Base-by-base conservation (phyloP, 306 rosid genomes). In the Clitoria ternatea region DNA sequence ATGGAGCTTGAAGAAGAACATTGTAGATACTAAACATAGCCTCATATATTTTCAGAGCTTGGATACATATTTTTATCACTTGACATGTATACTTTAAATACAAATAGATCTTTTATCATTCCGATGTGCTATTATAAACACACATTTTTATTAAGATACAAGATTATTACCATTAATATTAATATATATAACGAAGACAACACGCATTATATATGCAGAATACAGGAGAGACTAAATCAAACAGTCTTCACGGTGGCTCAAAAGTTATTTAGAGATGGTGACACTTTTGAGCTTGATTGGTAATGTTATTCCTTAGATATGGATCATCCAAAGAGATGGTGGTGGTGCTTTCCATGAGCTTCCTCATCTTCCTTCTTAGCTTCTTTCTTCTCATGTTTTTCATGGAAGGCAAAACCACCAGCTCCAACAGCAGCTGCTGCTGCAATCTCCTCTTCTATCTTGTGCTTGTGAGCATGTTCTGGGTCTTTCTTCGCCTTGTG, bases 331-430 rank as follows among this genome's bases (percentile, higher is more conserved):
- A 86, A 81, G 27, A 83, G 85, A 68, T 91, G 97, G 74, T 80
- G 92, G 15, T 90, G 85, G 70, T 85, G 84, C 79, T 87, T 89
- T 66, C 85, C 91, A 13, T 83, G 89, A 62, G 84, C 74, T 69
- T 88, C 89, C 26, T 82, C 85, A 17, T 86, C 89, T 73, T 90
- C 82, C 32, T 86, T 57, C 79, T 85, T 74, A 4, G 85, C 33
- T 63, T 88, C 89, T 72, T 86, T 82, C 78, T 86, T 91, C 32
- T 86, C 90, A 44, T 85, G 92, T 11, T 80, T 89, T 80, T 91
- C 97, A 40, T 91, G 97, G 78, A 88, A 83, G 54, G 77, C 92
- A 45, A 40, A 88, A 10, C 97, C 92, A 11, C 89, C 97, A 0
- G 85, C 66, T 64, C 84, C 96, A 0, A 83, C 83, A 0, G 89